A percentile compares a stretch with the other conserved stretches of the same genome.
Evolutionary conservation across 129 eudicot genomes (phyloP).

Genomic region (Erigeron canadensis): DNA sequence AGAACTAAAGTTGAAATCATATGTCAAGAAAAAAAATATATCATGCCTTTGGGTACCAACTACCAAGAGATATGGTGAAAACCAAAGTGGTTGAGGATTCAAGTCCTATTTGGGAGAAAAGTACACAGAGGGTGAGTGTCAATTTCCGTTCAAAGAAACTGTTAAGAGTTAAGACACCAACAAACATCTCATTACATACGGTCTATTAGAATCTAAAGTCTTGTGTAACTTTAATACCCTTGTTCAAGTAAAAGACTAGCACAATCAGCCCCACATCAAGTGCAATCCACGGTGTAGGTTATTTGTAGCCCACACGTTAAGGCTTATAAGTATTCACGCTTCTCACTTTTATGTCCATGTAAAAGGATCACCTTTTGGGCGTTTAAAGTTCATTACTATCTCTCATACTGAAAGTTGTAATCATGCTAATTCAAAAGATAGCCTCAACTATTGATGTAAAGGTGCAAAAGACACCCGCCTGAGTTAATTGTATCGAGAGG

Average conservation of each 20-base stretch:
- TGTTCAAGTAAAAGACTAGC: no score
- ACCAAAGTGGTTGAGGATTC: no score
- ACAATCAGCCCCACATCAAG: not conserved
- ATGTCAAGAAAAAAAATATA: no score
- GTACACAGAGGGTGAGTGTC: not conserved
- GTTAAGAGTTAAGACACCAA: not conserved
- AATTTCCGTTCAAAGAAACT: not conserved
- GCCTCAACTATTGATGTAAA: not conserved
- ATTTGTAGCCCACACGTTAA: no score
- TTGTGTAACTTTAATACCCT: not conserved
- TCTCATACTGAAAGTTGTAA: not conserved
- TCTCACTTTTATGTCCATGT: no score
- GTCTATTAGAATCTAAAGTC: not conserved
- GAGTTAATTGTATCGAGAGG: not conserved
- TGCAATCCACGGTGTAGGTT: not conserved
- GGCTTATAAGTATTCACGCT: no score
- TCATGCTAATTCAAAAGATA: not conserved
- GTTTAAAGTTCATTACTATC: not conserved
- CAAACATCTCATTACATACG: not conserved
- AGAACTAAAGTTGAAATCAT: no score
- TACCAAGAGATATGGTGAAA: no score
- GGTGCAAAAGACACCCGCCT: no score
- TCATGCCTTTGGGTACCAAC: no score
- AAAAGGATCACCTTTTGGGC: not conserved
- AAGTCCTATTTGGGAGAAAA: no score